Conservation (phyloP, 2,329 filamentous ascomycete species). For the Rhynchosporium secalis region DNA sequence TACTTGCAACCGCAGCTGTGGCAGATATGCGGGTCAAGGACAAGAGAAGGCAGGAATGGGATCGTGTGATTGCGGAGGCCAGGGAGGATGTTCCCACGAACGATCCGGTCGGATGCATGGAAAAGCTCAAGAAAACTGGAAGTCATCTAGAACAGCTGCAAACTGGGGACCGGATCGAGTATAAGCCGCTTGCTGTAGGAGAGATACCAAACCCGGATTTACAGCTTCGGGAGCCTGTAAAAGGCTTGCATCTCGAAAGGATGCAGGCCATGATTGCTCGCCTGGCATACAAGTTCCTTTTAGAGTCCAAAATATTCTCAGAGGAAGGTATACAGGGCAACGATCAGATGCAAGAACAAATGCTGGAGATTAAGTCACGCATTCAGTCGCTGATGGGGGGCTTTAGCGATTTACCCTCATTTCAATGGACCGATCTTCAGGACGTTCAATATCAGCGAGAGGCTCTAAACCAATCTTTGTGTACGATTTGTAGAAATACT, state of each 20-base stretch:
- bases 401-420: constrained; percentile 30
- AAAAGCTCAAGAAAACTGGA: background rate
- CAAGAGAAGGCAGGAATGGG: constrained; percentile 58
- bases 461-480: constrained; percentile 32
- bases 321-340: background rate
- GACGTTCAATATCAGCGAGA: constrained; percentile 25
- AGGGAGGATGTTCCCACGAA: constrained; percentile 32
- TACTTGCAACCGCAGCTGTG: constrained; percentile 64
- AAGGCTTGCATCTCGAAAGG: constrained; percentile 28
- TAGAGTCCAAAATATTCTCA: constrained; percentile 20
- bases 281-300: constrained; percentile 32
- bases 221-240: constrained; percentile 28
- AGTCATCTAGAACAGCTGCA: background rate
- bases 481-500: constrained; percentile 25
- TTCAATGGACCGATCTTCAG: constrained; percentile 21
- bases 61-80: constrained; percentile 58
- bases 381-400: constrained; percentile 25
- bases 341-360: constrained; percentile 15
- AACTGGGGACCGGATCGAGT: too few relatives aligned
- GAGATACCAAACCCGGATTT: constrained; percentile 21
- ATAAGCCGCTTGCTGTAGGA: constrained; percentile 15
- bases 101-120: background rate
- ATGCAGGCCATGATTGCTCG: constrained; percentile 29
- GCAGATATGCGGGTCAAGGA: constrained; percentile 62
- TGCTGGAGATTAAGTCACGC: constrained; percentile 25